A percentile compares a stretch with the other conserved stretches of the same genome.
These are phyloP conservation scores for Monilinia fructigena DNA, from an alignment of 2,329 filamentous ascomycete species.

Conservation along the genomic window DNA sequence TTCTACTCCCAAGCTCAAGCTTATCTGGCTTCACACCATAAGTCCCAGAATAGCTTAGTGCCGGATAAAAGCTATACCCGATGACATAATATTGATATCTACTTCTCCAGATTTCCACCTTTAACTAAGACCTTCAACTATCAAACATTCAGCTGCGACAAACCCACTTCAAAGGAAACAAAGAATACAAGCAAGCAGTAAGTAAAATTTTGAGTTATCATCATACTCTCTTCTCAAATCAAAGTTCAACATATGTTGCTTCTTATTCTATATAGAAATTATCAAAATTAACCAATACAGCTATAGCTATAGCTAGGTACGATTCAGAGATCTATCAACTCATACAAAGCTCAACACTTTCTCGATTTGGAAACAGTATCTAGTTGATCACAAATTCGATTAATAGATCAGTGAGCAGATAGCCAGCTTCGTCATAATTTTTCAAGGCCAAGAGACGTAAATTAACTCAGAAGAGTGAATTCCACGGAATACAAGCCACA, in stretches of 20 bases:
- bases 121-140: background rate
- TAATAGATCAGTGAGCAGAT: no score
- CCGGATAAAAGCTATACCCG: constrained; percentile 26
- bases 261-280: background rate
- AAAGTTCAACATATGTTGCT: background rate
- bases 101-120: constrained; percentile 17
- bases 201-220: background rate
- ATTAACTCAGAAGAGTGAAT: no score
- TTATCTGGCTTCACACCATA: constrained; percentile 31
- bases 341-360: no score
- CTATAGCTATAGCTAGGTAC: background rate
- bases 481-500: no score
- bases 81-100: constrained; percentile 15
- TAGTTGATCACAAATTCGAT: background rate
- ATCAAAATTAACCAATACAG: background rate
- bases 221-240: background rate
- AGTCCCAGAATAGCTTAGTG: constrained; percentile 14
- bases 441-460: no score
- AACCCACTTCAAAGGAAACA: background rate
- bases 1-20: constrained; percentile 16
- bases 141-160: background rate
- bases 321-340: background rate
- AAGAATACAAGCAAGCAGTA: background rate
- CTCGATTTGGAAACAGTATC: background rate
- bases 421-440: no score